These are phyloP conservation scores for Trichothecium sympodiale DNA, from an alignment of 2,329 filamentous ascomycete species.

Conservation along the genomic window DNA sequence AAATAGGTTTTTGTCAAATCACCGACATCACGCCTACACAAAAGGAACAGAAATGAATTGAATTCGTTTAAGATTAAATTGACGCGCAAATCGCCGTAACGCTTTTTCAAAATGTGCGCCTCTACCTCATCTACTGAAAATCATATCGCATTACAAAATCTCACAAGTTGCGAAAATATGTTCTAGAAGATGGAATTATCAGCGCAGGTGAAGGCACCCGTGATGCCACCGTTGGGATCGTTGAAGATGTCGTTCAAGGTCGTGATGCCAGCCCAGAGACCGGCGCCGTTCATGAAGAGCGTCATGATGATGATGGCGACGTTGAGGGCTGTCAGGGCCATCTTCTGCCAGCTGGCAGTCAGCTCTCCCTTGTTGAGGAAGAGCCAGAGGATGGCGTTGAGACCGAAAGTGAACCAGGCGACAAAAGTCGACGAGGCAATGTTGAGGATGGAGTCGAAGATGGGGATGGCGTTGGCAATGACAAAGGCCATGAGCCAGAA, in stretches of 20 bases:
- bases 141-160: no score
- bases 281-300: constrained; percentile 23
- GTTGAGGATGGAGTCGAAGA: constrained; percentile 25
- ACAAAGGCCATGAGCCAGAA: constrained; percentile 24
- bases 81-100: no score
- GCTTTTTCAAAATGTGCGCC: no score
- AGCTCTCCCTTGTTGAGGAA: constrained; percentile 22
- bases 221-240: constrained; percentile 13
- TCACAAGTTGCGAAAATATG: no score
- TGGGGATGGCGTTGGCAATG: constrained; percentile 23
- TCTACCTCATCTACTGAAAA: no score
- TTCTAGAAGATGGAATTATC: constrained; percentile 22
- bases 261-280: constrained; percentile 21
- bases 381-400: constrained; percentile 23
- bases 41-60: no score
- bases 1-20: no score
- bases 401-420: constrained; percentile 25
- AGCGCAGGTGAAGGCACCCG: constrained; percentile 21
- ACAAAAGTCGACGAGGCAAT: constrained; percentile 24
- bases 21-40: no score
- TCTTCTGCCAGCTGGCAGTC: constrained; percentile 17
- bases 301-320: constrained; percentile 18
- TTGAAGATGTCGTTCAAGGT: constrained; percentile 19
- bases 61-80: no score
- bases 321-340: constrained; percentile 15